A percentile compares a stretch with the other conserved stretches of the same genome.
Evolutionary conservation across 1,139 yeast genomes (phyloP).

Genomic region (Candida mesenterica): DNA sequence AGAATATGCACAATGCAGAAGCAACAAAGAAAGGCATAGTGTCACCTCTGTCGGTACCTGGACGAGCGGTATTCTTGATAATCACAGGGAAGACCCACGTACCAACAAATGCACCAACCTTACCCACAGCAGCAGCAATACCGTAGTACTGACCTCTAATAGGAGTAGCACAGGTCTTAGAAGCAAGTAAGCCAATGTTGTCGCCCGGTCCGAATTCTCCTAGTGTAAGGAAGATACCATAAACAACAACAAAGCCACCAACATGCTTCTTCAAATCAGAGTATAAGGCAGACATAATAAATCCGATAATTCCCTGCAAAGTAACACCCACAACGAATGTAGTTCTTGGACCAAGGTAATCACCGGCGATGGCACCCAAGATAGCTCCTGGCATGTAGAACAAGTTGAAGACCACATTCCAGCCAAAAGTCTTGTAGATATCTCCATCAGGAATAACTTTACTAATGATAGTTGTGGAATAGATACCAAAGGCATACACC

Average conservation of each 20-base stretch:
- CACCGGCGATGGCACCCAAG: constrained; percentile 79
- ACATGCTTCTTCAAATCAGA: constrained; percentile 54
- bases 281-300: constrained; percentile 76
- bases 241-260: constrained; percentile 79
- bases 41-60: constrained; percentile 53
- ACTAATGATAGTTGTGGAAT: constrained; percentile 65
- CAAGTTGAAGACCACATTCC: constrained; percentile 86
- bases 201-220: constrained; percentile 98
- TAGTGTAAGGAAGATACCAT: constrained; percentile 79
- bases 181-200: constrained; percentile 82
- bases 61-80: constrained; percentile 38
- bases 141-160: constrained; percentile 91
- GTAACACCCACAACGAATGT: constrained; percentile 69
- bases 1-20: constrained; percentile 69
- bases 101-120: constrained; percentile 90
- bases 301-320: constrained; percentile 79
- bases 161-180: constrained; percentile 84
- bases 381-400: constrained; percentile 90
- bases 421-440: constrained; percentile 77
- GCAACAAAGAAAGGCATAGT: constrained; percentile 84
- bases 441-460: constrained; percentile 60
- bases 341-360: constrained; percentile 83
- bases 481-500: constrained; percentile 82
- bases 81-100: constrained; percentile 82
- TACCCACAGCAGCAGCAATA: constrained; percentile 87